Percentiles rank a stretch among this genome's conserved stretches.
Conservation (phyloP, 2,329 filamentous ascomycete species). For the Aspergillus versicolor region DNA sequence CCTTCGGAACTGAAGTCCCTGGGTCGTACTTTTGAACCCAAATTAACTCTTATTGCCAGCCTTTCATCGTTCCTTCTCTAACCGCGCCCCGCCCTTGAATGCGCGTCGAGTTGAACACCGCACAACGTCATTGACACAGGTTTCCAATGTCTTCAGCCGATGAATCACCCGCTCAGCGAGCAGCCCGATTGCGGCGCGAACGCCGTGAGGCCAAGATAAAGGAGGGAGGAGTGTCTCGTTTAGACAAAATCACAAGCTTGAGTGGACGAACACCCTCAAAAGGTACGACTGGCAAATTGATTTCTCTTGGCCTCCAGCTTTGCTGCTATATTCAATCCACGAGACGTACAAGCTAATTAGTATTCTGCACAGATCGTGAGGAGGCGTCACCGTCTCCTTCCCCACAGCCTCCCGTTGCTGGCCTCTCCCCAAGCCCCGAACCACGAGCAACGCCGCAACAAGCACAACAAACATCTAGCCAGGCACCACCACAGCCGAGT, state of each 20-base stretch:
- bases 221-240: conserved; percentile 56
- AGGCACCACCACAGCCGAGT: conserved; percentile 2
- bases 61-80: background rate
- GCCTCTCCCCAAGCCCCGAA: conserved; percentile 12
- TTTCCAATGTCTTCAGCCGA: conserved; percentile 36
- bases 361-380: conserved; percentile 22
- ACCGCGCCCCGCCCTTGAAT: background rate
- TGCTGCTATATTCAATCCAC: background rate
- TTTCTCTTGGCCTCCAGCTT: too few species aligned
- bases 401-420: conserved; percentile 21
- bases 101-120: background rate
- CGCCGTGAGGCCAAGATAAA: conserved; percentile 63
- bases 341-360: conserved; percentile 10
- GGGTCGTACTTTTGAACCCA: background rate
- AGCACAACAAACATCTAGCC: conserved; percentile 12
- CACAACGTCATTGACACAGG: conserved; percentile 7
- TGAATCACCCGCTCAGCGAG: conserved; percentile 49
- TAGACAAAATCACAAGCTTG: conserved; percentile 62
- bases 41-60: too few species aligned
- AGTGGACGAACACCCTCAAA: conserved; percentile 52
- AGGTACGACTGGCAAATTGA: conserved; percentile 25
- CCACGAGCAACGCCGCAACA: conserved; percentile 10
- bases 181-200: conserved; percentile 62
- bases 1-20: background rate
- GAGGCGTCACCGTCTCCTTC: conserved; percentile 30